Evolutionary conservation across 306 rosid species (phyloP).

Genomic region (Malus sieversii): DNA sequence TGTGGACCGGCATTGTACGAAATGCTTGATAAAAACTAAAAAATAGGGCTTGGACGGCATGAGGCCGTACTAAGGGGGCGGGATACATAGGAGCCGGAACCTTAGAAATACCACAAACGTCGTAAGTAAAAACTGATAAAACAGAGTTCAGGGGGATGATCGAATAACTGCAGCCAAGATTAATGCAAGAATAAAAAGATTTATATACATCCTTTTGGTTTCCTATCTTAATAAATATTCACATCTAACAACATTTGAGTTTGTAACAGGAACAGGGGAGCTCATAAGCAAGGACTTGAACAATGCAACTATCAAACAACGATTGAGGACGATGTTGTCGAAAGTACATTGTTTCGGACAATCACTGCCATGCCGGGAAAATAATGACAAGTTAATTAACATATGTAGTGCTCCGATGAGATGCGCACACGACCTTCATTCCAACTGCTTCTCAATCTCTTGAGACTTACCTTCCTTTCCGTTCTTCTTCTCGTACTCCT

Average conservation of each 20-base stretch:
- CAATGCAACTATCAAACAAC: not conserved
- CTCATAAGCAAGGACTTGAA: not conserved
- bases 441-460: constrained; percentile 24
- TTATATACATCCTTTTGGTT: not conserved
- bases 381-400: not conserved
- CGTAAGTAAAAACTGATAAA: not conserved
- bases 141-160: not conserved
- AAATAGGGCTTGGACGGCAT: too few species aligned
- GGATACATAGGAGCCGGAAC: too few species aligned
- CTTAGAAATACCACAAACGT: too few species aligned
- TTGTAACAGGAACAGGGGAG: not conserved
- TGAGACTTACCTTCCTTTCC: constrained; percentile 32
- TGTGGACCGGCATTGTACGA: rapidly evolving
- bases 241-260: not conserved
- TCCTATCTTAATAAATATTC: not conserved
- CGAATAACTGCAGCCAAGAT: not conserved
- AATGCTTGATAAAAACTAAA: too few species aligned
- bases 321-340: not conserved
- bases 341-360: not conserved
- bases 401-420: not conserved
- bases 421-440: constrained; percentile 9
- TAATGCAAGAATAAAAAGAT: too few species aligned
- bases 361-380: not conserved
- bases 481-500: constrained; percentile 58
- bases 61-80: too few species aligned